These are phyloP conservation scores for Podospora bellae-mahoneyi DNA, from an alignment of 495 filamentous ascomycete genomes.

Conservation along the genomic window DNA sequence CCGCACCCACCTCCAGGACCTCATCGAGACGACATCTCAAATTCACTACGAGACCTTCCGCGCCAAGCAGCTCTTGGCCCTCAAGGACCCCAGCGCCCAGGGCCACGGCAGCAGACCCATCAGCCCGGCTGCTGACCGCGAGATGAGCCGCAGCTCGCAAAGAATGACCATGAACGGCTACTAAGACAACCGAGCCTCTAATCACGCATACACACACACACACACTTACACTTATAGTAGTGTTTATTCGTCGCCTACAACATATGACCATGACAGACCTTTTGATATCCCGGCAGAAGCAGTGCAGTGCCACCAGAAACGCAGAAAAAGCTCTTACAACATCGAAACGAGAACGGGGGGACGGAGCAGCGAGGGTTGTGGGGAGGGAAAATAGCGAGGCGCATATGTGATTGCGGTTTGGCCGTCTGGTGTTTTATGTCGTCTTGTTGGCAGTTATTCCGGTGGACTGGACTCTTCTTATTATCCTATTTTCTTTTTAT, in stretches of 20 bases:
- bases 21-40: constrained; percentile 99
- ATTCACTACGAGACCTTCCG: constrained; percentile 99
- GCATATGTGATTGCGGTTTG: constrained; percentile 19
- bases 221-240: constrained; percentile 1
- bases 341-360: constrained; percentile 4
- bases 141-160: constrained; percentile 94
- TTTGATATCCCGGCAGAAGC: constrained; percentile 26
- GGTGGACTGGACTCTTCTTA: constrained; percentile 31
- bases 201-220: neutral
- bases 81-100: constrained; percentile 95
- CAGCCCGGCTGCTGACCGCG: constrained; percentile 87
- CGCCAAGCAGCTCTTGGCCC: constrained; percentile 93
- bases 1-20: constrained; percentile 91
- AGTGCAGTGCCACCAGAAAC: constrained; percentile 9
- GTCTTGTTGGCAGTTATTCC: constrained; percentile 30
- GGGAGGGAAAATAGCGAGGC: constrained; percentile 24
- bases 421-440: constrained; percentile 30
- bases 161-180: constrained; percentile 98
- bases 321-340: constrained; percentile 16
- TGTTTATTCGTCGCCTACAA: constrained; percentile 10
- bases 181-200: constrained; percentile 41
- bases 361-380: constrained; percentile 13
- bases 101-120: constrained; percentile 88
- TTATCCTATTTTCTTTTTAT: constrained; percentile 33
- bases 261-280: constrained; percentile 19